These are phyloP conservation scores for Boletus eberwhitei DNA, from an alignment of 768 basidiomycete genomes.

Conservation along the genomic window DNA sequence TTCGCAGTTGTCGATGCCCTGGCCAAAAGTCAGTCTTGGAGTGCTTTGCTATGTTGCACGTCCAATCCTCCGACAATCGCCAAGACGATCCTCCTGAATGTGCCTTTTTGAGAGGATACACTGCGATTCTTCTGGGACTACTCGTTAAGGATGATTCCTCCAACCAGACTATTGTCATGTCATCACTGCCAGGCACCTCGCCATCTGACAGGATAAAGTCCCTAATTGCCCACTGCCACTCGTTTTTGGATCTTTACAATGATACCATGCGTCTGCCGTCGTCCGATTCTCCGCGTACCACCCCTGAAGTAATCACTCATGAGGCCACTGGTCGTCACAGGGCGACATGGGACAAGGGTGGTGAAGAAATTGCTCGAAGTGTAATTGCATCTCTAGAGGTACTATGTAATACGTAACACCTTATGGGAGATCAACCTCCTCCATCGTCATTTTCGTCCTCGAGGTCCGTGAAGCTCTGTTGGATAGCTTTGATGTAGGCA, in stretches of 20 bases:
- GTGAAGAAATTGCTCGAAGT: constrained; percentile 42
- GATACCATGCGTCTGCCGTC: constrained; percentile 30
- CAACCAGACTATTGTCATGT: constrained; percentile 34
- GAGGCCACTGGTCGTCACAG: constrained; percentile 5
- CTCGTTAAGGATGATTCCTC: constrained; percentile 34
- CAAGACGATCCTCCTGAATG: constrained; percentile 33
- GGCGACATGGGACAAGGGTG: constrained; percentile 29
- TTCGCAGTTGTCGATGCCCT: constrained; percentile 51
- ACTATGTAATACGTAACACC: constrained; percentile 6
- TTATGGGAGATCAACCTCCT: constrained; percentile 22
- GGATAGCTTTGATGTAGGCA: constrained; percentile 70
- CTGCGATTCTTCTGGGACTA: constrained; percentile 68
- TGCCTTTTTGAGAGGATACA: constrained; percentile 65
- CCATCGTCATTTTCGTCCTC: constrained; percentile 38
- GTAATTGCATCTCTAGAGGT: constrained; percentile 54
- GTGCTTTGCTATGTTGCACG: constrained; percentile 50
- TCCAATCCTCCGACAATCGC: constrained; percentile 29
- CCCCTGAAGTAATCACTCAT: constrained; percentile 1
- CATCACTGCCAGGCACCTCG: constrained; percentile 34
- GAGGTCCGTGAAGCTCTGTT: constrained; percentile 56
- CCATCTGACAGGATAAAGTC: constrained; percentile 28
- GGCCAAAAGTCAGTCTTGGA: constrained; percentile 44
- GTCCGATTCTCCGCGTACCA: constrained; percentile 5
- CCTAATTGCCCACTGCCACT: constrained; percentile 36
- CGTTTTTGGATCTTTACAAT: constrained; percentile 42